These are phyloP conservation scores for Aspergillus sclerotialis DNA, from an alignment of 2,329 filamentous ascomycete genomes.

Conservation along the genomic window DNA sequence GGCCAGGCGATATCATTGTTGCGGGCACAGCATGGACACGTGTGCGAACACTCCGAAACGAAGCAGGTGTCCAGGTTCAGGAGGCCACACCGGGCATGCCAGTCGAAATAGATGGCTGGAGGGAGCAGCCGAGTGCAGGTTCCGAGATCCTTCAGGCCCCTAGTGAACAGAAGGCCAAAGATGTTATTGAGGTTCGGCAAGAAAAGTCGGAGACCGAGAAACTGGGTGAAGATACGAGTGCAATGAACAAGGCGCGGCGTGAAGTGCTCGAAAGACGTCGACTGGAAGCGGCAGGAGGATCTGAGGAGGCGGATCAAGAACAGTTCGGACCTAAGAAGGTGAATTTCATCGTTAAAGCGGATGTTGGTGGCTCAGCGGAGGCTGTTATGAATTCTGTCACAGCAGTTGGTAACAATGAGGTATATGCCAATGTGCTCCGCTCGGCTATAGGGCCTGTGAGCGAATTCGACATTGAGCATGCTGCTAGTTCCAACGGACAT, in stretches of 20 bases:
- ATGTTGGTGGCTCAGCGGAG: constrained; percentile 90
- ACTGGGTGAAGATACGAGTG: constrained; percentile 62
- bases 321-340: constrained; percentile 50
- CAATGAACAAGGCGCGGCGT: constrained; percentile 64
- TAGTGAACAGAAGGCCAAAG: constrained; percentile 70
- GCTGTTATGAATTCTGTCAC: constrained; percentile 73
- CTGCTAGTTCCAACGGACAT: constrained; percentile 65
- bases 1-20: constrained; percentile 72
- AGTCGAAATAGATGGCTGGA: constrained; percentile 93
- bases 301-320: constrained; percentile 30
- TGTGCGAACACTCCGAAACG: constrained; percentile 77
- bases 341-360: constrained; percentile 83
- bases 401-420: constrained; percentile 76
- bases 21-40: constrained; percentile 84
- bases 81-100: constrained; percentile 82
- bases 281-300: constrained; percentile 24
- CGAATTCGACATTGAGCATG: constrained; percentile 86
- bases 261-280: constrained; percentile 49
- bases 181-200: constrained; percentile 67
- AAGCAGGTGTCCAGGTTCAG: constrained; percentile 64
- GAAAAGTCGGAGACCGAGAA: constrained; percentile 64
- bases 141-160: constrained; percentile 79
- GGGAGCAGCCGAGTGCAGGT: constrained; percentile 75
- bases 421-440: constrained; percentile 68
- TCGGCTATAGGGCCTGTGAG: constrained; percentile 70